phyloP scores from a whole-genome alignment of 2,329 filamentous ascomycete genomes.

The Myriangium duriaei region DNA sequence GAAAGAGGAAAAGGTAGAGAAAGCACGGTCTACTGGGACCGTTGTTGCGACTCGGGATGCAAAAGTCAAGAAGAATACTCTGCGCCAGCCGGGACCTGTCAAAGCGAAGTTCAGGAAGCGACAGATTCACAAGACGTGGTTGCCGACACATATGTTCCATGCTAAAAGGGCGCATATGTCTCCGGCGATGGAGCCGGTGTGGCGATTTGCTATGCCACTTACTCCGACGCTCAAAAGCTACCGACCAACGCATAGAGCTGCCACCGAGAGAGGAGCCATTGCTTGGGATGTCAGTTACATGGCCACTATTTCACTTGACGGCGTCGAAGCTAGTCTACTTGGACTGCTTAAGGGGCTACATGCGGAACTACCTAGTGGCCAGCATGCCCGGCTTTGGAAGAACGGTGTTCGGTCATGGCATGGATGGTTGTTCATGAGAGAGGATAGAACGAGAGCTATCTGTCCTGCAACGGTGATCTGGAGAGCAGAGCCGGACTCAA shows the following conservation, averaged over 20 bases:
- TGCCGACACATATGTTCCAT: slow-evolving; percentile 90
- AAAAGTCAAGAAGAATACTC: slow-evolving; percentile 56
- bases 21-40: slow-evolving; percentile 10
- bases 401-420: slow-evolving; percentile 45
- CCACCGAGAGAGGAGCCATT: slow-evolving; percentile 61
- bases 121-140: slow-evolving; percentile 79
- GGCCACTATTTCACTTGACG: slow-evolving; percentile 70
- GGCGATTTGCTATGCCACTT: slow-evolving; percentile 77
- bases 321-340: slow-evolving; percentile 49
- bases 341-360: slow-evolving; percentile 55
- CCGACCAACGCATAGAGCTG: slow-evolving; percentile 70
- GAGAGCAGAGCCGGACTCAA: slow-evolving; percentile 38
- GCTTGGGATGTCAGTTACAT: slow-evolving; percentile 94
- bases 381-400: slow-evolving; percentile 59
- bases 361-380: slow-evolving; percentile 42
- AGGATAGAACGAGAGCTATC: slow-evolving; percentile 42
- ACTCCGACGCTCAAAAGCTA: slow-evolving; percentile 86
- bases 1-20: slow-evolving; percentile 20
- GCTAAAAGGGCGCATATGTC: slow-evolving; percentile 88
- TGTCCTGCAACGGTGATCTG: slow-evolving; percentile 65
- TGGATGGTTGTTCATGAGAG: slow-evolving; percentile 45
- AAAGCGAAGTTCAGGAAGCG: slow-evolving; percentile 69
- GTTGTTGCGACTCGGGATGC: slow-evolving; percentile 32
- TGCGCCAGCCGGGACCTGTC: slow-evolving; percentile 52
- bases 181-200: slow-evolving; percentile 62